Percentiles rank a stretch among this genome's conserved stretches.
Conservation (phyloP, 2,329 filamentous ascomycete species). For the Aspergillus quadricinctus region DNA sequence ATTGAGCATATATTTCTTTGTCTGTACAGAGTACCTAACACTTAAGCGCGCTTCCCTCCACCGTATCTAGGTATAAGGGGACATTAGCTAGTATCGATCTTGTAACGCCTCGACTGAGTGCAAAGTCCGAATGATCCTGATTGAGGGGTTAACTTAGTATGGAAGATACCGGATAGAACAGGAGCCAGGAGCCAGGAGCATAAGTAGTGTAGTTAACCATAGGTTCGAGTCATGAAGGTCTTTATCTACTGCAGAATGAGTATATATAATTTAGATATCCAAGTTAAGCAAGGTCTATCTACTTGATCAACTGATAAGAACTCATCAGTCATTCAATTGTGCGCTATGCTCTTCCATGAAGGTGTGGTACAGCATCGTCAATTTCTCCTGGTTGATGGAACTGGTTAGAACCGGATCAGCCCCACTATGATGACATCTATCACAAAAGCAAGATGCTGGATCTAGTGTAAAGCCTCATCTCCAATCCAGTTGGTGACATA, state of each 20-base stretch:
- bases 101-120: background rate
- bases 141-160: background rate
- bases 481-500: background rate
- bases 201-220: background rate
- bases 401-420: slow-evolving; percentile 1
- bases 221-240: background rate
- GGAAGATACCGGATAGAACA: background rate
- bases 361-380: background rate
- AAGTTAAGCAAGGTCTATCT: background rate
- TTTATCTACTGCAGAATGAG: background rate
- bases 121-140: background rate
- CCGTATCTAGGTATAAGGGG: background rate
- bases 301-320: background rate
- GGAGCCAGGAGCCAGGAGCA: background rate
- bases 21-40: background rate
- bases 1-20: background rate
- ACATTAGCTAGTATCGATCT: background rate
- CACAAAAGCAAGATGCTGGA: background rate
- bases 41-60: background rate
- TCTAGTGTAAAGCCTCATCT: background rate
- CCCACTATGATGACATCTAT: slow-evolving; percentile 4
- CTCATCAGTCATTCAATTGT: background rate
- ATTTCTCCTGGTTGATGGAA: background rate
- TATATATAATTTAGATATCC: background rate
- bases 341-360: background rate